Evolutionary conservation across 2,329 filamentous ascomycete genomes (phyloP), one percentile per base, ranked within the genome.

Genomic region (Penicillium sp.): DNA sequence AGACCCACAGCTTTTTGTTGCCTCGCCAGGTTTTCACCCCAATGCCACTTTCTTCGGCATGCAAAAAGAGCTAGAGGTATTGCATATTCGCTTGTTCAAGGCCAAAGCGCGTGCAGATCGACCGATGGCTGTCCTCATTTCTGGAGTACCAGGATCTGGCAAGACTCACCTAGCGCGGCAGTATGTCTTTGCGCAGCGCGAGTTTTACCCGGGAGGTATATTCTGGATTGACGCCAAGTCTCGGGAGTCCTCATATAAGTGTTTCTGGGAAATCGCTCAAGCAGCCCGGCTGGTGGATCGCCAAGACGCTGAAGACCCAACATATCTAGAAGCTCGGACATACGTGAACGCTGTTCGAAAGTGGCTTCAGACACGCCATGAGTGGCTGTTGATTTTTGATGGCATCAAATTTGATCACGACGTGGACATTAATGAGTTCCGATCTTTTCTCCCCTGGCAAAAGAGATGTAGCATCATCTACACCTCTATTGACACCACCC

Each of bases 191-290:
- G 70, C 76, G 4, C 81, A 88, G 62, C 81, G 78, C 33, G 72
- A 78, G 4, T 75, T 82, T 56, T 89, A 86, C 61, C 81, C 82
- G 0, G 86, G 85, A 1, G 87, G 87, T 1, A 79, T 89, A 42
- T 90, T 88, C 68, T 90, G 87, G 87, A 79, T 89, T 15, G 81
- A 85, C 47, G 84, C 85, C 8, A 86, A 85, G 60, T 84, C 82
- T 1, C 67, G 77, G 3, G 75, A 83, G 50, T 84, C 87, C 48
- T 77, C 85, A 31, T 81, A 81, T 50, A 82, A 84, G 46, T 84
- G 83, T 29, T 89, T 83, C 66, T 87, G 84, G 82, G 82, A 85
- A 47, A 87, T 89, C 58, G 85, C 84, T 1, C 82, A 82, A 65
- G 81, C 80, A 14, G 81, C 81, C 15, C 79, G 78, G 1, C 66